Conservation (phyloP, 768 basidiomycete genomes). For the Calocera cornea region DNA sequence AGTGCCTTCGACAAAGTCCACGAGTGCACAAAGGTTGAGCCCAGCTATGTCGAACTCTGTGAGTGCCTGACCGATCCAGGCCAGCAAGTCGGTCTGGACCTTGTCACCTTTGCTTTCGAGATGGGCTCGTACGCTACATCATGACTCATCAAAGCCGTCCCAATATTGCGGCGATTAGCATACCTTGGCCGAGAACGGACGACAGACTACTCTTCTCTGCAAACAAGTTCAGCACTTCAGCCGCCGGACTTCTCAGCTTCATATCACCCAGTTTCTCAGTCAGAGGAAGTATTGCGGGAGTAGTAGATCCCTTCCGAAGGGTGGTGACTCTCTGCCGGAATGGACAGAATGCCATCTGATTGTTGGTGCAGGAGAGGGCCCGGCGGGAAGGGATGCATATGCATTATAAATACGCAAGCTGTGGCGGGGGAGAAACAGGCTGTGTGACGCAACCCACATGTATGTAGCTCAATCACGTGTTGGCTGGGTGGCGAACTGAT, state of each 20-base stretch:
- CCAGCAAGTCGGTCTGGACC: constrained; percentile 77
- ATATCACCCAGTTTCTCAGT: constrained; percentile 91
- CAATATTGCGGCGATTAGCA: constrained; percentile 14
- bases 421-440: too few species aligned
- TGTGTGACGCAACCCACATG: too few species aligned
- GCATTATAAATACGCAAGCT: too few species aligned
- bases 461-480: too few species aligned
- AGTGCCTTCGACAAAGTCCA: constrained; percentile 77
- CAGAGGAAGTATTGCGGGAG: constrained; percentile 65
- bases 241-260: constrained; percentile 92
- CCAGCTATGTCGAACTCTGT: constrained; percentile 86
- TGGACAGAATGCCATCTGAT: constrained; percentile 55
- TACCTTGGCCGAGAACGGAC: constrained; percentile 87
- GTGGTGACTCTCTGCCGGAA: constrained; percentile 67
- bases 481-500: too few species aligned
- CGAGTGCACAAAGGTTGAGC: constrained; percentile 64
- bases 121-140: constrained; percentile 80
- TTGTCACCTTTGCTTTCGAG: constrained; percentile 96
- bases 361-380: too few species aligned
- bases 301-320: constrained; percentile 72
- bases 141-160: background rate
- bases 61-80: constrained; percentile 77
- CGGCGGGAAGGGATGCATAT: too few species aligned
- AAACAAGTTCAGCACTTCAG: constrained; percentile 68
- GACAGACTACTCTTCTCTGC: constrained; percentile 89